A percentile compares a stretch with the other conserved stretches of the same genome.
phyloP scores from a whole-genome alignment of 2,329 filamentous ascomycete genomes.

The Aschersonia sp. region DNA sequence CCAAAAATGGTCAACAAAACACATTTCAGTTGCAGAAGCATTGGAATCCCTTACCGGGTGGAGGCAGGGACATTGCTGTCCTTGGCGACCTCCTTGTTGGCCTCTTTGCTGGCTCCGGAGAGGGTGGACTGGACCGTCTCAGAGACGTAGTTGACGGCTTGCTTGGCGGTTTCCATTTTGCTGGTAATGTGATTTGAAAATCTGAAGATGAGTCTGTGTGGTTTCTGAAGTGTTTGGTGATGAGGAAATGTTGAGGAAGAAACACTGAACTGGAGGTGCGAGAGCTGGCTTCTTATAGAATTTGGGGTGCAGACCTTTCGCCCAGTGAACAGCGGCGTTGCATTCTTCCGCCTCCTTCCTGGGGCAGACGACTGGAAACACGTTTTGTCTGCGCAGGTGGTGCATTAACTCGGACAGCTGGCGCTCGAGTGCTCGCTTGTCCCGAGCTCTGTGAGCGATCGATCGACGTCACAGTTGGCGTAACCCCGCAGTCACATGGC shows the following conservation, averaged over 20 bases:
- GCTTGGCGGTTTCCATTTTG: slow-evolving; percentile 40
- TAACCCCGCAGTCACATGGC: slow-evolving; percentile 1
- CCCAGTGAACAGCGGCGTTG: background rate
- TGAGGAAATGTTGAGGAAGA: background rate
- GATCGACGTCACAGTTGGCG: slow-evolving; percentile 1
- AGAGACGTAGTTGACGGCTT: slow-evolving; percentile 55
- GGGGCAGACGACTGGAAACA: background rate
- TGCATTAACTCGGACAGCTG: too few species aligned
- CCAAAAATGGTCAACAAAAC: background rate
- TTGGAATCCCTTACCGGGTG: slow-evolving; percentile 32
- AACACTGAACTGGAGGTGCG: background rate
- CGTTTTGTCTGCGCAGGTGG: too few species aligned
- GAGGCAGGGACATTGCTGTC: slow-evolving; percentile 34
- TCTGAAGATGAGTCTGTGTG: slow-evolving; percentile 4
- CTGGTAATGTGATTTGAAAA: slow-evolving; percentile 7
- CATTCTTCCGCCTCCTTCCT: background rate
- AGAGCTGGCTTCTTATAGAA: slow-evolving; percentile 1
- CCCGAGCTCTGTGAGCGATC: background rate
- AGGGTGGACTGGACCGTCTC: slow-evolving; percentile 47
- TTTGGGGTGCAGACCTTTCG: background rate
- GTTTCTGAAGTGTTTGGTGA: slow-evolving; percentile 6
- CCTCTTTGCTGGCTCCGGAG: slow-evolving; percentile 48
- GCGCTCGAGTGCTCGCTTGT: too few species aligned
- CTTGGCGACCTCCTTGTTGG: slow-evolving; percentile 58
- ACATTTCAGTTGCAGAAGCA: too few species aligned